Conservation (phyloP, 2,329 filamentous ascomycete genomes). For the Beauveria sp. region DNA sequence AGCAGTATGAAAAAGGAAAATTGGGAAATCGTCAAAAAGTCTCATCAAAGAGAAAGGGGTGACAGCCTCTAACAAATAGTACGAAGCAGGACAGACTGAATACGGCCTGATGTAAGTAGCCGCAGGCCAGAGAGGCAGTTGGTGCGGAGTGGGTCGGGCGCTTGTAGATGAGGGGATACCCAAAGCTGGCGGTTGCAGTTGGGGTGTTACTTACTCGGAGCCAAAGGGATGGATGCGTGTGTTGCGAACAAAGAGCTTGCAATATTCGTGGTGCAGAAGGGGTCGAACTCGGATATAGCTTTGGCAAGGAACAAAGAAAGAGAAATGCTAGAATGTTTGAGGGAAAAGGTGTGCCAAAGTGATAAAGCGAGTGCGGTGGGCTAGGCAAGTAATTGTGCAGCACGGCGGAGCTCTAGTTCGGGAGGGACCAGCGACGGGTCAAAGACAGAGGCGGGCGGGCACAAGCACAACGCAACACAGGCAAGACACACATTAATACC, state of each 20-base stretch:
- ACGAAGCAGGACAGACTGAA: neutral
- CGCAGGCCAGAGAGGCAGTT: constrained; percentile 1
- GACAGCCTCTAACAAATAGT: neutral
- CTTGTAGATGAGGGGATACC: constrained; percentile 11
- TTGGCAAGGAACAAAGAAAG: neutral
- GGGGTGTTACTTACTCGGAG: constrained; percentile 6
- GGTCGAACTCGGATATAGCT: neutral
- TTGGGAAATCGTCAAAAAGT: neutral
- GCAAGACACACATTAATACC: neutral
- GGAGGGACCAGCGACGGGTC: neutral
- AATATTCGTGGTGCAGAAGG: neutral
- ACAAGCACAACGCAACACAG: constrained; percentile 8
- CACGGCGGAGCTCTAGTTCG: neutral
- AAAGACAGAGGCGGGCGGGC: neutral
- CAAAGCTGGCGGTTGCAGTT: constrained; percentile 7
- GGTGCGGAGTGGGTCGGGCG: constrained; percentile 11
- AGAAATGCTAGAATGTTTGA: neutral
- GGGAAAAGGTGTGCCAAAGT: neutral
- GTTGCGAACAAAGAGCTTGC: neutral
- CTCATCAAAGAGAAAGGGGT: neutral
- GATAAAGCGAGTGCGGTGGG: constrained; percentile 5
- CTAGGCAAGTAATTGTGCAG: constrained; percentile 2
- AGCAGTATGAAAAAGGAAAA: neutral
- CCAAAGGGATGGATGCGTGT: neutral
- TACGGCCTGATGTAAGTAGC: constrained; percentile 10